phyloP scores from a whole-genome alignment of 2,329 filamentous ascomycete genomes.

The Venturia nashicola region DNA sequence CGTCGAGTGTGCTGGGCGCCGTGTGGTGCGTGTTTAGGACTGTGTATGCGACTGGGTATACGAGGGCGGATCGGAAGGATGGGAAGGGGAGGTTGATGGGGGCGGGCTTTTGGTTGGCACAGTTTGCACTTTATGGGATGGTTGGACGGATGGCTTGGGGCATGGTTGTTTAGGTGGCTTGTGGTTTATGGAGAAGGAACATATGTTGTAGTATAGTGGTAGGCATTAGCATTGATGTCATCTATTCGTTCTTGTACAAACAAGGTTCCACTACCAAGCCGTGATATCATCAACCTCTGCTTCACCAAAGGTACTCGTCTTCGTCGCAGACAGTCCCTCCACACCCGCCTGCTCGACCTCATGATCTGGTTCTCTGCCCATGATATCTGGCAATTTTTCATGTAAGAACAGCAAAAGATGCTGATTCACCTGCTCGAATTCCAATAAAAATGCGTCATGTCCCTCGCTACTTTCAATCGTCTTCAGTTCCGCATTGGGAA shows the following conservation, averaged over 20 bases:
- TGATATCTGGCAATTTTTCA: constrained; percentile 77
- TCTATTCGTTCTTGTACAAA: neutral
- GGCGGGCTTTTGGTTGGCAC: constrained; percentile 20
- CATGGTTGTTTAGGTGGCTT: neutral
- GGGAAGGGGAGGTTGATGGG: constrained; percentile 34
- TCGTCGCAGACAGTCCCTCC: constrained; percentile 52
- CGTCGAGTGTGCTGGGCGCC: constrained; percentile 32
- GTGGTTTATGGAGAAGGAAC: neutral
- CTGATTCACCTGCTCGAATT: constrained; percentile 93
- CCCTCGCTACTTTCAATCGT: constrained; percentile 91
- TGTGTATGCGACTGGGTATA: constrained; percentile 37
- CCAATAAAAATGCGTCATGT: constrained; percentile 89
- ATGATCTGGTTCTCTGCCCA: constrained; percentile 42
- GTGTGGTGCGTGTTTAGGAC: constrained; percentile 39
- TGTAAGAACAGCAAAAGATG: constrained; percentile 77
- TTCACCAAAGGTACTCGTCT: constrained; percentile 88
- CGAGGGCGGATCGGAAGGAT: constrained; percentile 22
- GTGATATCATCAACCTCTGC: constrained; percentile 95
- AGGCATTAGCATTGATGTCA: neutral
- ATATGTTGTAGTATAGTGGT: neutral
- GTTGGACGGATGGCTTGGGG: constrained; percentile 12
- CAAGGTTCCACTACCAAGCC: constrained; percentile 51
- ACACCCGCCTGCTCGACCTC: constrained; percentile 10
- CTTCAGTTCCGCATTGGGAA: constrained; percentile 64
- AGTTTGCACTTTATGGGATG: constrained; percentile 19